Evolutionary conservation across 768 basidiomycete genomes (phyloP), one percentile per base, ranked within the genome.

Genomic region (Harrya chromipes): DNA sequence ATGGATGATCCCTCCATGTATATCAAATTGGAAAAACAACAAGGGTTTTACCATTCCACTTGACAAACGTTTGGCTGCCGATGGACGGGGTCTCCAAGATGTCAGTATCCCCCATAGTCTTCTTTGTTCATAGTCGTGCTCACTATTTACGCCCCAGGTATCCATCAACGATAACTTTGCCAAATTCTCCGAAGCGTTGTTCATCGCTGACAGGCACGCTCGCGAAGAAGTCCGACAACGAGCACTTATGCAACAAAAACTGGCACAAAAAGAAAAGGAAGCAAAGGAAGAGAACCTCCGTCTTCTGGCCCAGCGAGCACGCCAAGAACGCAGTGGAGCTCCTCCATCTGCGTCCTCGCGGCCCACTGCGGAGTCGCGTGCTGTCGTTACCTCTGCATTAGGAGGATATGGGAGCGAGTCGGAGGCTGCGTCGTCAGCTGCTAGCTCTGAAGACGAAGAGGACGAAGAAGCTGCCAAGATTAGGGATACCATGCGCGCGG

Each of bases 21-120:
- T 99, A 52, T 95, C 92, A 23, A 99, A 99, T 72, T 99, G 97
- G 97, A 99, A 99, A 76, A 99, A 99, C 76, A 97, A 98, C 83
- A 99, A 98, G 72, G 97, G 97, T 80, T 99, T 94, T 68, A 98
- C 97, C 2, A 97, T 98, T 62, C 95, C 97, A 33, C 78, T 98
- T 29, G 97, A 98, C 66, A 98, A 99, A 73, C 90, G 95, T 55
- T 75, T 99, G 46, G 97, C 97, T 34, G 95, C 97, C 4, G 97
- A 98, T 68, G 95, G 95, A n/a, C 81, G 95, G 58, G 97, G 97
- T 50, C 77, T 99, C 29, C 97, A 99, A 70, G 97, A 99, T 67
- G 95, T 97, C 55, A 67, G 90, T 76, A 29, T 50, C 29, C 50
- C 39, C 16, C 16, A 14, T 55, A 4, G 13, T 9, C 31, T 35